A percentile compares a stretch with the other conserved stretches of the same genome.
Conservation (phyloP, 2,329 filamentous ascomycete genomes). For the Aureobasidium sp. region DNA sequence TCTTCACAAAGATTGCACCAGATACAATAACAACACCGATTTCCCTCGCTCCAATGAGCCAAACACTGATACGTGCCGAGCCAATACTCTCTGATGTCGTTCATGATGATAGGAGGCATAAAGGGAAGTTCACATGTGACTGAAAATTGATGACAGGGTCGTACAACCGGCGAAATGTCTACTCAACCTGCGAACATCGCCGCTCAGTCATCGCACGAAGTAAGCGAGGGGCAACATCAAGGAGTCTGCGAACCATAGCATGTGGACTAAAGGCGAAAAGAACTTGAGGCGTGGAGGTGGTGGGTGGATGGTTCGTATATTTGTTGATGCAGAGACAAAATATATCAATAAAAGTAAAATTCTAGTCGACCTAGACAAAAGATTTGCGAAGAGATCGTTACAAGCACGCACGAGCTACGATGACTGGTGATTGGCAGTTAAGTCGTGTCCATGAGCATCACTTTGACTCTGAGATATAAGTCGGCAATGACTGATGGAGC, state of each 20-base stretch:
- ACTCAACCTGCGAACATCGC: not conserved
- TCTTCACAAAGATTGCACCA: too few relatives aligned
- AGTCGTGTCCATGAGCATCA: not conserved
- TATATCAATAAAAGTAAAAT: not conserved
- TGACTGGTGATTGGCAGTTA: too few relatives aligned
- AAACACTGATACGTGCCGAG: not conserved
- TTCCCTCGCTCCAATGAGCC: too few relatives aligned
- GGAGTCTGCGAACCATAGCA: too few relatives aligned
- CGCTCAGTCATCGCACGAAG: too few relatives aligned
- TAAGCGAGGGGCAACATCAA: too few relatives aligned
- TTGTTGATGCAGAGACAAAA: not conserved
- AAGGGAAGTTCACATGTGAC: not conserved
- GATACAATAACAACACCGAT: too few relatives aligned
- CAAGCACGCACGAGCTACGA: too few relatives aligned
- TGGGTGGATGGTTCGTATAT: too few relatives aligned
- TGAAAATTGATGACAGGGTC: not conserved
- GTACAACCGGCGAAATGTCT: not conserved
- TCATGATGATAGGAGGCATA: not conserved
- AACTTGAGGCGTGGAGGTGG: too few relatives aligned
- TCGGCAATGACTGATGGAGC: not conserved
- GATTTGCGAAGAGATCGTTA: not conserved
- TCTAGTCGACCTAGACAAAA: not conserved
- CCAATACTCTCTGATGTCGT: not conserved
- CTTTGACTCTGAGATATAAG: not conserved
- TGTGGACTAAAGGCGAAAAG: too few relatives aligned